phyloP scores from a whole-genome alignment of 2,329 filamentous ascomycete species.

The Boeremia exigua region DNA sequence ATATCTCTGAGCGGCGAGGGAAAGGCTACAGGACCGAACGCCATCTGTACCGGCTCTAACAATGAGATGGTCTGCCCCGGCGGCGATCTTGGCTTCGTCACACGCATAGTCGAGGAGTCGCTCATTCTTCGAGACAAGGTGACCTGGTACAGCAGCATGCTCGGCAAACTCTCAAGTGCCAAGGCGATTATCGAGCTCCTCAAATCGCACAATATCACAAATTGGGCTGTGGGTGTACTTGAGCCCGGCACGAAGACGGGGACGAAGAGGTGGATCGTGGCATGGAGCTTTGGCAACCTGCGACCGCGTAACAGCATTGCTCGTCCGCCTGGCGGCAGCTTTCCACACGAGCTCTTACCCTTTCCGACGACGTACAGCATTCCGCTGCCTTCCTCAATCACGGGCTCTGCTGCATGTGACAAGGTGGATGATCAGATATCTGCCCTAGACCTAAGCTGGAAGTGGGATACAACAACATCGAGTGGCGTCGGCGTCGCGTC shows the following conservation, averaged over 20 bases:
- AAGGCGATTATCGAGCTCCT: constrained; percentile 66
- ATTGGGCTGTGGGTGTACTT: constrained; percentile 84
- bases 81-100: constrained; percentile 78
- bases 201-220: constrained; percentile 65
- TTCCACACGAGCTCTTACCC: constrained; percentile 58
- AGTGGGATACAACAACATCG: constrained; percentile 62
- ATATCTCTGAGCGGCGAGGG: constrained; percentile 61
- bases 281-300: constrained; percentile 78
- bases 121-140: constrained; percentile 65
- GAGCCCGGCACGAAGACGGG: constrained; percentile 67
- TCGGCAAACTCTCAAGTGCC: constrained; percentile 78
- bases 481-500: constrained; percentile 68
- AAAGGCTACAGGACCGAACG: constrained; percentile 73
- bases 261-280: constrained; percentile 86
- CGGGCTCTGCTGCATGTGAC: constrained; percentile 32
- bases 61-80: constrained; percentile 86
- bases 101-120: constrained; percentile 74
- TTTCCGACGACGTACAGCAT: constrained; percentile 60
- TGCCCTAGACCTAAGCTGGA: constrained; percentile 68
- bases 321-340: constrained; percentile 44
- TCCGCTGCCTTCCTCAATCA: constrained; percentile 41
- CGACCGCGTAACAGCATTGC: constrained; percentile 63
- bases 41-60: constrained; percentile 76
- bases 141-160: constrained; percentile 90
- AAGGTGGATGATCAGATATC: constrained; percentile 58